Evolutionary conservation across 2,329 filamentous ascomycete species (phyloP).

Genomic region (Ceratocystis ficicola): DNA sequence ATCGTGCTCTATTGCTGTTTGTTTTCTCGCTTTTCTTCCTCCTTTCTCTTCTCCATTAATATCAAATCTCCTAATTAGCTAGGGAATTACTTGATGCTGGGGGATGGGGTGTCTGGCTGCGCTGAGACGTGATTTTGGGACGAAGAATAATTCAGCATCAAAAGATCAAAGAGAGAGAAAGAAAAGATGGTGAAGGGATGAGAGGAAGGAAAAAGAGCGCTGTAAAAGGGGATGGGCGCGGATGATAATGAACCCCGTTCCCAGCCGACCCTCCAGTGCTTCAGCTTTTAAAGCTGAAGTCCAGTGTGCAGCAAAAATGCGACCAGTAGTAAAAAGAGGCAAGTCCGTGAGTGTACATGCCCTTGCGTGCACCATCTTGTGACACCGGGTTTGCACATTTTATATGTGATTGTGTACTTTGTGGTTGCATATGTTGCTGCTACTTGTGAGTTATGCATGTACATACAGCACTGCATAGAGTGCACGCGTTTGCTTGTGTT

Average conservation of each 20-base stretch:
- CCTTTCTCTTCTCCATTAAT: neutral
- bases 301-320: neutral
- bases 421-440: neutral
- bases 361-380: slow-evolving; percentile 1
- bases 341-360: neutral
- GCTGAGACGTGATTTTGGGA: neutral
- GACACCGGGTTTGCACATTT: neutral
- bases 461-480: neutral
- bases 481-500: neutral
- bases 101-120: neutral
- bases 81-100: neutral
- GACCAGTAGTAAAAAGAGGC: neutral
- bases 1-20: too few species aligned
- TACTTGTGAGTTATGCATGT: neutral
- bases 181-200: neutral
- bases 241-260: neutral
- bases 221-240: neutral
- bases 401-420: neutral
- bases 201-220: neutral
- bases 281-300: slow-evolving; percentile 10
- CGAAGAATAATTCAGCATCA: neutral
- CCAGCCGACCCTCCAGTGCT: neutral
- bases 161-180: neutral
- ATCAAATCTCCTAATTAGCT: neutral
- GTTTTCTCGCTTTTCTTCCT: neutral